Percentiles rank a stretch among this genome's conserved stretches.
phyloP scores from a whole-genome alignment of 139 green algal genomes.

The Chlamydomonas applanata region DNA sequence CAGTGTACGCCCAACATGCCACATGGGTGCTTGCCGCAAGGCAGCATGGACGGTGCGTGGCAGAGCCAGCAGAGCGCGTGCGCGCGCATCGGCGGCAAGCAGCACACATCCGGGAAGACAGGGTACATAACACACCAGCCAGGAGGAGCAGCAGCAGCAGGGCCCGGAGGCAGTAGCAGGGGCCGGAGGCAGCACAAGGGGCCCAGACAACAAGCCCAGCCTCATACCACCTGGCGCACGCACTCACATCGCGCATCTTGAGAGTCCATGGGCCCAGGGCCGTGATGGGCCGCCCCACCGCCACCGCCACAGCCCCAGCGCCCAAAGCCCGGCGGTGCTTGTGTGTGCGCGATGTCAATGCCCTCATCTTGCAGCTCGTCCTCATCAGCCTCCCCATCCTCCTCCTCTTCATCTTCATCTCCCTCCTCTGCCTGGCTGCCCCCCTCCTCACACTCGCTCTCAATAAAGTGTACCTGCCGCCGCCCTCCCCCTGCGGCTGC shows the following conservation, averaged over 20 bases:
- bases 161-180: not conserved
- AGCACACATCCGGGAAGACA: not conserved
- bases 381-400: slow-evolving; percentile 8
- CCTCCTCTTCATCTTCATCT: slow-evolving; percentile 10
- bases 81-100: not conserved
- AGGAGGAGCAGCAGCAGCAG: not conserved
- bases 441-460: not conserved
- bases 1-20: too few species aligned
- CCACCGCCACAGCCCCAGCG: not conserved
- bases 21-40: not conserved
- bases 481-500: not conserved
- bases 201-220: not conserved
- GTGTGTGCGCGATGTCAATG: slow-evolving; percentile 11
- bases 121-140: too few species aligned
- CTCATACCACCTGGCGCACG: not conserved
- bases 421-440: not conserved
- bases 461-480: not conserved
- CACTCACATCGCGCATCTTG: slow-evolving; percentile 12
- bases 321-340: slow-evolving; percentile 7
- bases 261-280: too few species aligned
- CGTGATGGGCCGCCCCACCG: not conserved
- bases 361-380: not conserved
- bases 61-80: not conserved
- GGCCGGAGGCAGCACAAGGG: not conserved
- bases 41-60: not conserved